Evolutionary conservation across 805 yeast species (phyloP), one percentile per base, ranked within the genome.

Genomic region (Kazachstania psychrophila): DNA sequence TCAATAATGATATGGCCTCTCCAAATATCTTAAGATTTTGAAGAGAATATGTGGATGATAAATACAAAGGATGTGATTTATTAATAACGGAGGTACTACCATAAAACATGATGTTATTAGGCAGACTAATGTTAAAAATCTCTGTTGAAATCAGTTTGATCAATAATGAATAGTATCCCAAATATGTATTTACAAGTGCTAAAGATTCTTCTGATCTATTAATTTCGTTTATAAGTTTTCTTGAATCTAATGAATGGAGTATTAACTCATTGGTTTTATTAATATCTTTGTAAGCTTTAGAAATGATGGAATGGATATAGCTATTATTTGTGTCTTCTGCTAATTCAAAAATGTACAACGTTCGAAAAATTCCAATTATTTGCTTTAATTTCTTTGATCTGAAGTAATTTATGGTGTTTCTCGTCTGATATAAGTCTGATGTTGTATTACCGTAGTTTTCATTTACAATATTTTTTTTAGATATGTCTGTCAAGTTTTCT

Each of bases 111-210:
- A 55, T 38, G 7, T 27, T 29, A 36, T 51, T 44, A 6, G 60
- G 58, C 16, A 56, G 33, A 6, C 49, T 44, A 6, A 52, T 36
- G 13, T 39, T 31, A 23, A 39, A 43, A 7, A 55, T 42, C 13
- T 38, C 40, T 1, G 37, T 34, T 1, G 59, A 45, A n/a, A 51
- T 32, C 15, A 54, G 20, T 10, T 45, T 28, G n/a, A 52, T 31
- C 27, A 55, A 38, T 12, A 56, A 31, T n/a, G 46, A 28, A 36
- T 52, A 55, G 31, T 53, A 50, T 3, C 63, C 63, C 12, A 58
- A 39, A 17, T 41, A 34, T 6, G 52, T 41, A 36, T 52, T 56
- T 4, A 45, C 28, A 5, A 27, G 5, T n/a, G 42, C 36, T 17
- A 42, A 41, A 4, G 30, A 35, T 9, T 40, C 38, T 19, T 41